These are phyloP conservation scores for Cladosporium sp. DNA, from an alignment of 2,329 filamentous ascomycete species.

Conservation along the genomic window DNA sequence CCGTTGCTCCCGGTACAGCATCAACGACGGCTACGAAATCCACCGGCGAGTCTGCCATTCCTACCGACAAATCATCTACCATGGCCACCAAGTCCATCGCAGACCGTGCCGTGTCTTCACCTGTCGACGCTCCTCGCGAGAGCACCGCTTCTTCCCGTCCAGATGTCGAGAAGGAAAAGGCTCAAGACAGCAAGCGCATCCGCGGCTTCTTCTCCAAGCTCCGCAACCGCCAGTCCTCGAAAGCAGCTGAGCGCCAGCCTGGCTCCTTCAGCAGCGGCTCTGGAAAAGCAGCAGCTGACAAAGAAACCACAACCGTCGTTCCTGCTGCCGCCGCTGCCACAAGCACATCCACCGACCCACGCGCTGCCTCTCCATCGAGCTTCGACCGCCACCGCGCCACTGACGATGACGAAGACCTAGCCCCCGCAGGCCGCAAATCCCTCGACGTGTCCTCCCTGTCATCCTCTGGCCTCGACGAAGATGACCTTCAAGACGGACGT, in stretches of 20 bases:
- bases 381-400: conserved; percentile 20
- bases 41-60: background rate
- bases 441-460: conserved; percentile 23
- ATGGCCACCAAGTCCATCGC: background rate
- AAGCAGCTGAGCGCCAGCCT: conserved; percentile 17
- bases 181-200: conserved; percentile 20
- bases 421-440: conserved; percentile 13
- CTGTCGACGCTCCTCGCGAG: conserved; percentile 1
- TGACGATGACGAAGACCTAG: background rate
- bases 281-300: conserved; percentile 14
- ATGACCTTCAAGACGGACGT: conserved; percentile 27
- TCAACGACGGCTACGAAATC: conserved; percentile 2
- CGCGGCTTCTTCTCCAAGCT: conserved; percentile 29
- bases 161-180: conserved; percentile 7
- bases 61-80: background rate
- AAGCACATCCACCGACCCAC: conserved; percentile 2
- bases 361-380: conserved; percentile 21
- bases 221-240: conserved; percentile 15
- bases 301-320: conserved; percentile 8
- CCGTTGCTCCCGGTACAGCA: background rate
- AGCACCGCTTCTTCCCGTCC: conserved; percentile 10
- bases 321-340: conserved; percentile 7
- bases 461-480: conserved; percentile 27
- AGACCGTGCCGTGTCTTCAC: background rate
- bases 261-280: background rate